Evolutionary conservation across 495 filamentous ascomycete species (phyloP), one percentile per base, ranked within the genome.

Genomic region (Hypoxylon rickii): DNA sequence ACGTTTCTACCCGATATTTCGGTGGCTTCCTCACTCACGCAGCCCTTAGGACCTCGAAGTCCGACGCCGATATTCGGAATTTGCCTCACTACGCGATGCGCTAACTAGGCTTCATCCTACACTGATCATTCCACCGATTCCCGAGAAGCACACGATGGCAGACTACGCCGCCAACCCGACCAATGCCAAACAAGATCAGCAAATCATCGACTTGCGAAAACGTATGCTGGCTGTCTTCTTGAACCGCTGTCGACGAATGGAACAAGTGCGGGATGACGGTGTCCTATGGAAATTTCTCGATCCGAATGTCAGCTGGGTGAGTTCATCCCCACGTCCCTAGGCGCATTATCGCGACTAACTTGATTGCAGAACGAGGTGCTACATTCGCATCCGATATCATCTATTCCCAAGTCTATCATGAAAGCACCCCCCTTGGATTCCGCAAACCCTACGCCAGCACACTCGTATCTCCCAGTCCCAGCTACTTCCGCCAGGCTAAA

Each of bases 261-360:
- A 92, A 64, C 90, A 96, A 52, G 86, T 98, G 31, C 82, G 89
- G 21, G 89, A 95, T 50, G 95, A 97, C 67, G 93, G 92, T 5
- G 91, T 97, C 11, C 96, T 92, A 85, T 96, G 93, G 90, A 88
- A 90, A 55, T 98, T 98, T 66, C 77, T 98, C 8, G 94, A 98
- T 65, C 93, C 94, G 3, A 97, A 98, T 70, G 90, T 92, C 15
- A 98, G 94, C 86, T 98, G 94, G 94, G 92, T 97, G 81, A 31
- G 80, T 73, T 21, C 12, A 13, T 26, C 16, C 7, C 11, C 8
- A 7, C 32, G 20, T 31, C 11, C 1, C 12, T 7, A 16, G 2
- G 18, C 32, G 12, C 8, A 7, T 32, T 40, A 24, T 36, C 39
- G 33, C 37, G 33, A 49, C 73, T 79, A 67, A 83, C 60, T 45